Conservation (phyloP, 495 filamentous ascomycete species). For the Sordaria brevicollis region DNA sequence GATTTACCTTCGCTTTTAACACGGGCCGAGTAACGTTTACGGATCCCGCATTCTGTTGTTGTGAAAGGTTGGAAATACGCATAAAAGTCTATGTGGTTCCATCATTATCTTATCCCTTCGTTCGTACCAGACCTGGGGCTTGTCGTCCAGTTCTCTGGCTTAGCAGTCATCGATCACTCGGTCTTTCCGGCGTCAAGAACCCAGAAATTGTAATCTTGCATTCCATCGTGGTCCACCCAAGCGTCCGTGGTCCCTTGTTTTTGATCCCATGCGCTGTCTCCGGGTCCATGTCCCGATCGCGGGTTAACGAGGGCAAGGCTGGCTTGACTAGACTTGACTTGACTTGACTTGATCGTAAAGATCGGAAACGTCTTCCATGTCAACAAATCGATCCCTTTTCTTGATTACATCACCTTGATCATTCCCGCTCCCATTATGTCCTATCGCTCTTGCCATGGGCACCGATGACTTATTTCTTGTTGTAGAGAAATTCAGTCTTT, state of each 20-base stretch:
- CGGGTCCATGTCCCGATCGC: background rate
- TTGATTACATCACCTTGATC: too few species aligned
- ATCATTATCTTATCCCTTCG: background rate
- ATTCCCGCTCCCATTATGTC: too few species aligned
- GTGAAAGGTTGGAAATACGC: too few species aligned
- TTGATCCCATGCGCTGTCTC: background rate
- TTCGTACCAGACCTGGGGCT: background rate
- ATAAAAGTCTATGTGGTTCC: too few species aligned
- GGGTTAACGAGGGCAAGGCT: background rate
- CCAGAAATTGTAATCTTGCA: background rate
- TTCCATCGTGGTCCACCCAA: background rate
- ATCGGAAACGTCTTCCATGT: background rate
- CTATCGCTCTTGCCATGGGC: too few species aligned
- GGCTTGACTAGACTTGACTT: too few species aligned
- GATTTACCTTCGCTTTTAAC: background rate
- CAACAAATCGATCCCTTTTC: too few species aligned
- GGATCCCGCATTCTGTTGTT: background rate
- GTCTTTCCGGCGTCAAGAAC: background rate
- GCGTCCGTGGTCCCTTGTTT: background rate
- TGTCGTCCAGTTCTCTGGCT: background rate
- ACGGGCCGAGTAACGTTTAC: background rate
- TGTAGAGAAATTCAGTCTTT: too few species aligned
- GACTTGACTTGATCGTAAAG: background rate
- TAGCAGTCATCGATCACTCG: background rate
- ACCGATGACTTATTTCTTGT: too few species aligned